Evolutionary conservation across 2,329 filamentous ascomycete species (phyloP), one percentile per base, ranked within the genome.

Genomic region (Microdochium paspali): DNA sequence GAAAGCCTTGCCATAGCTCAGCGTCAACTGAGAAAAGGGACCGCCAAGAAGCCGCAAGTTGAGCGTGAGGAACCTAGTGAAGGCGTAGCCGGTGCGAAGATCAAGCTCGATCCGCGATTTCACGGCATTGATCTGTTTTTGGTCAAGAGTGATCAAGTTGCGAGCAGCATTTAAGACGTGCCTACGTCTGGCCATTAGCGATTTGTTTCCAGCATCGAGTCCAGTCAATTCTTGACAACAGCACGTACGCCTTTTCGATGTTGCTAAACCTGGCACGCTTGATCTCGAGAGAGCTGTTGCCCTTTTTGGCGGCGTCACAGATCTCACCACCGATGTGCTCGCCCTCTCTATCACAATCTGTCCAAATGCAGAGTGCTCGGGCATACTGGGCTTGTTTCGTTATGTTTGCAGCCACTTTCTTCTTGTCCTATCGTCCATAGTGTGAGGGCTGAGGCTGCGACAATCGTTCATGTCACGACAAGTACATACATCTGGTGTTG

Each of bases 301-400:
- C 84, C 58, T 82, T 81, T 44, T 74, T 71, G 4, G 93, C 93
- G 49, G 91, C 84, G 46, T 86, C 79, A 42, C 89, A 83, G 51
- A 98, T 91, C 64, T 98, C 91, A 32, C 85, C 77, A 6, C 93
- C 93, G 55, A 98, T 98, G 61, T 97, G 87, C 64, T 98, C 93
- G 30, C 93, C 93, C 73, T 98, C 93, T 47, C 90, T 82, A 72
- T 98, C 93, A 66, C 93, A 97, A 74, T 98, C 93, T 1, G 93
- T 98, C 93, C 93, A 98, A 57, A 98, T 96, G 65, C 94, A 91
- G 26, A 98, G 73, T 12, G 84, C 80, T 47, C 75, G 78, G n/a
- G 82, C 76, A 61, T 78, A 77, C 50, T 77, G 77, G 18, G 93
- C 91, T 64, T 95, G 84, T 1, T 77, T 70, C 55, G 84, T 79